Evolutionary conservation across 1,139 yeast genomes (phyloP).

Genomic region (Yamadazyma epiphylla): DNA sequence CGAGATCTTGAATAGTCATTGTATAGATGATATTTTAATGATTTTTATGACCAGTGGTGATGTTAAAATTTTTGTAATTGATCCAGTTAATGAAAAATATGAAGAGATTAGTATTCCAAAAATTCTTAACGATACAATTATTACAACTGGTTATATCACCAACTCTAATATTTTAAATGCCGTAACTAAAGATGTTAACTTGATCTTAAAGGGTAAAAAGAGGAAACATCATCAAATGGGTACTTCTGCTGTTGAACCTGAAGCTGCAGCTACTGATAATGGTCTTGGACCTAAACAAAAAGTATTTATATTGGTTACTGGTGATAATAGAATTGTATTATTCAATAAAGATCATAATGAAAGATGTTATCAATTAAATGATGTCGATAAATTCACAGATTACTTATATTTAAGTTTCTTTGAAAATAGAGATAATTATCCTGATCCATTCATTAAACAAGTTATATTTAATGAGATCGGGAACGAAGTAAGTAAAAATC

Average conservation of each 20-base stretch:
- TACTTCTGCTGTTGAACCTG: conserved; percentile 9
- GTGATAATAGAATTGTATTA: conserved; percentile 68
- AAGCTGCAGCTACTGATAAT: conserved; percentile 12
- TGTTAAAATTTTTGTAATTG: conserved; percentile 43
- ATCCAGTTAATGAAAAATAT: conserved; percentile 37
- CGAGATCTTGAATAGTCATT: conserved; percentile 50
- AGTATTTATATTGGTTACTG: conserved; percentile 66
- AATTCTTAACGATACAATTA: conserved; percentile 53
- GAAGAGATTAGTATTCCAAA: conserved; percentile 45
- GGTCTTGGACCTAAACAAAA: conserved; percentile 37
- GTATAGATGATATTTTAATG: conserved; percentile 50
- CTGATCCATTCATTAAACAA: conserved; percentile 76
- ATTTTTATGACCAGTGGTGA: conserved; percentile 56
- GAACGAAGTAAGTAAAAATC: conserved; percentile 47
- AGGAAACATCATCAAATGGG: conserved; percentile 19
- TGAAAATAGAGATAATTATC: conserved; percentile 56
- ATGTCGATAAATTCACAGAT: conserved; percentile 56
- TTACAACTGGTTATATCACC: conserved; percentile 66
- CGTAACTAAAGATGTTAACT: conserved; percentile 37
- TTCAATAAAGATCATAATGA: conserved; percentile 64
- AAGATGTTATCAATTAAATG: conserved; percentile 60
- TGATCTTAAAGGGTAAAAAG: conserved; percentile 27
- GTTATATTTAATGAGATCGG: conserved; percentile 66
- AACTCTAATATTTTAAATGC: conserved; percentile 40
- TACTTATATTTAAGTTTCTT: conserved; percentile 50